phyloP scores from a whole-genome alignment of 2,329 filamentous ascomycete species.

The Hypoxylon sp. region DNA sequence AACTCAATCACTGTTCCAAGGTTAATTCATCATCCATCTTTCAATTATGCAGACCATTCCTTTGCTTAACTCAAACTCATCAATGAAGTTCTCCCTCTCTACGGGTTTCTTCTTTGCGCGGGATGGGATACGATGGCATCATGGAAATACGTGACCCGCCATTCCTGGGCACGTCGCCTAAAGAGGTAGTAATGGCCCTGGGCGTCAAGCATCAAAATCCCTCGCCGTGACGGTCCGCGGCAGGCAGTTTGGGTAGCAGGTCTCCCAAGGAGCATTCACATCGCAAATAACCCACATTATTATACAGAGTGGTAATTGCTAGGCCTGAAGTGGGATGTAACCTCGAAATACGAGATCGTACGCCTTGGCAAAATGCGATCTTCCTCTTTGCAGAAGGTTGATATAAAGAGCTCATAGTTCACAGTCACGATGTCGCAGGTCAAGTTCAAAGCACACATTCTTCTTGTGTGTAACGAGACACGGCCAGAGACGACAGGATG shows the following conservation, averaged over 20 bases:
- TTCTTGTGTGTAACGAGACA: neutral
- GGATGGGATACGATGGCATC: constrained; percentile 18
- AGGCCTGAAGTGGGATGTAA: constrained; percentile 26
- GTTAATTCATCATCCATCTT: neutral
- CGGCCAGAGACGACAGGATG: constrained; percentile 19
- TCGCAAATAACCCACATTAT: constrained; percentile 27
- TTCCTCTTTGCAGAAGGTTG: neutral
- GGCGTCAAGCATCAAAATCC: neutral
- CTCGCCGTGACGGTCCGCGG: constrained; percentile 11
- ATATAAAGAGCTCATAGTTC: constrained; percentile 12
- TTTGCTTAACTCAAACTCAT: neutral
- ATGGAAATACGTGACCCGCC: constrained; percentile 2
- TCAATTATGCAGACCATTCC: neutral
- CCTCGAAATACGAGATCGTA: constrained; percentile 38
- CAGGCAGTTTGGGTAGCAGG: neutral
- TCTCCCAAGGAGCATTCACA: constrained; percentile 24
- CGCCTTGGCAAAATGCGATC: constrained; percentile 26
- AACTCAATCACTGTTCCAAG: neutral
- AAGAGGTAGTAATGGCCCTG: constrained; percentile 1
- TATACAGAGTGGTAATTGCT: constrained; percentile 32
- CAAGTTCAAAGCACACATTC: constrained; percentile 7
- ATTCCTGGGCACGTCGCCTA: constrained; percentile 8
- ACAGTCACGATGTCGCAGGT: constrained; percentile 12
- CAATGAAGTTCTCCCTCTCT: neutral
- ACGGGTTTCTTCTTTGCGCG: neutral